Percentiles rank a stretch among this genome's conserved stretches.
Conservation (phyloP, 345 rosid genomes). For the Iberis pinnata region DNA sequence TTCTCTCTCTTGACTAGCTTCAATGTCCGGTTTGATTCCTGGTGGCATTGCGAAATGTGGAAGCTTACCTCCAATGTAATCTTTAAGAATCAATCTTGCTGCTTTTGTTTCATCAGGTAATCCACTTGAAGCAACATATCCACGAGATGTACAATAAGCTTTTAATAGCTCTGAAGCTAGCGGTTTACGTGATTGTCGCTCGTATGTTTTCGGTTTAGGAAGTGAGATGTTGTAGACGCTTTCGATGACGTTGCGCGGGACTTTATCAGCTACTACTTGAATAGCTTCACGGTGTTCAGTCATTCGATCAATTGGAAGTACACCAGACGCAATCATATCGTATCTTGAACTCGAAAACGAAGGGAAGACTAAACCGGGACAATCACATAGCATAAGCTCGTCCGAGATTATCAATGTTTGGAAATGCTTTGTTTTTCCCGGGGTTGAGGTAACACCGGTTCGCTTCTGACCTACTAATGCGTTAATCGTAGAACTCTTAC, state of each 20-base stretch:
- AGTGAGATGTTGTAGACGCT: slow-evolving; percentile 62
- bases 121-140: slow-evolving; percentile 88
- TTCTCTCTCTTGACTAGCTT: slow-evolving; percentile 29
- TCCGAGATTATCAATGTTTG: slow-evolving; percentile 83
- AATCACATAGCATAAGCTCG: slow-evolving; percentile 75
- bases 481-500: slow-evolving; percentile 95
- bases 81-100: slow-evolving; percentile 76
- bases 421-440: slow-evolving; percentile 97
- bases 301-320: slow-evolving; percentile 86
- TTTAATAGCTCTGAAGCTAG: slow-evolving; percentile 63
- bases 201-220: slow-evolving; percentile 88
- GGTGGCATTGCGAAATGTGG: slow-evolving; percentile 71
- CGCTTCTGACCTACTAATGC: slow-evolving; percentile 91
- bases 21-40: slow-evolving; percentile 30
- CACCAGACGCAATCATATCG: slow-evolving; percentile 94
- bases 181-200: slow-evolving; percentile 81
- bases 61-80: slow-evolving; percentile 79
- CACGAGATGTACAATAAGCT: slow-evolving; percentile 82
- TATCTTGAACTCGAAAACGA: slow-evolving; percentile 88
- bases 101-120: slow-evolving; percentile 94
- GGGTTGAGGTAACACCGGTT: slow-evolving; percentile 95
- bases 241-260: slow-evolving; percentile 66
- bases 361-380: slow-evolving; percentile 93
- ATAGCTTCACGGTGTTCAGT: slow-evolving; percentile 87
- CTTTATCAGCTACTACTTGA: slow-evolving; percentile 77